phyloP scores from a whole-genome alignment of 495 filamentous ascomycete genomes.

The Xylona heveae region DNA sequence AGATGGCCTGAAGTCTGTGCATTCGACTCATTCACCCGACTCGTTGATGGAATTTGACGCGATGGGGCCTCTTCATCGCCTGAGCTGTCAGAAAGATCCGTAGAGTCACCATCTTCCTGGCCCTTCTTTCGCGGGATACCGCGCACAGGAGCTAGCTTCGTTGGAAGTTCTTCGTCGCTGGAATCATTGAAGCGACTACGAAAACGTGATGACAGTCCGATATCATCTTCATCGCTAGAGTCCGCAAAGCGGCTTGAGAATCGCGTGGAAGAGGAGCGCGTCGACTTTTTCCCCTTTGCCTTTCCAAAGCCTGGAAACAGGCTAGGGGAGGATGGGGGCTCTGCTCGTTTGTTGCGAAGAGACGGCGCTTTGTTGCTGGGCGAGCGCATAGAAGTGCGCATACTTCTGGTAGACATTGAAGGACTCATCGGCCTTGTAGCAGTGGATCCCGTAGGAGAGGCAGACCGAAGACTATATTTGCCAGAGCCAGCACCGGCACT shows the following conservation, averaged over 20 bases:
- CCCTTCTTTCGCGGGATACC: conserved; percentile 36
- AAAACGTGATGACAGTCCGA: conserved; percentile 20
- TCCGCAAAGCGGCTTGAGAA: conserved; percentile 53
- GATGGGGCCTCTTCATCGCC: conserved; percentile 13
- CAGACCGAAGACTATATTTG: conserved; percentile 9
- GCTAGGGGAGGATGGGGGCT: conserved; percentile 18
- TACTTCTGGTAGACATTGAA: too few species aligned
- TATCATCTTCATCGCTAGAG: conserved; percentile 54
- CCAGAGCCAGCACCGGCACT: conserved; percentile 10
- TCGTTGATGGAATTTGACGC: not conserved
- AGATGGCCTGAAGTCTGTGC: too few species aligned
- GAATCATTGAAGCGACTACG: conserved; percentile 60
- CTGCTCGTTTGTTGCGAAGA: conserved; percentile 11
- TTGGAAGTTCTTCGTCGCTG: conserved; percentile 40
- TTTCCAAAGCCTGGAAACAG: conserved; percentile 26
- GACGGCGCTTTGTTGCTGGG: conserved; percentile 5
- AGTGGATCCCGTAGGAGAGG: not conserved
- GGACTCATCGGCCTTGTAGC: too few species aligned
- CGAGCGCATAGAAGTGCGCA: conserved; percentile 28
- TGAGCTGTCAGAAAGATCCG: conserved; percentile 41
- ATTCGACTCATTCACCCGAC: not conserved
- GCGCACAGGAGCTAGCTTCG: conserved; percentile 33
- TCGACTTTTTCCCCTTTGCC: conserved; percentile 16
- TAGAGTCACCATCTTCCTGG: conserved; percentile 37
- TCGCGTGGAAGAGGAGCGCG: conserved; percentile 14